Evolutionary conservation across 352 stramenopile species (phyloP).

Genomic region (Globisporangium viniferum): DNA sequence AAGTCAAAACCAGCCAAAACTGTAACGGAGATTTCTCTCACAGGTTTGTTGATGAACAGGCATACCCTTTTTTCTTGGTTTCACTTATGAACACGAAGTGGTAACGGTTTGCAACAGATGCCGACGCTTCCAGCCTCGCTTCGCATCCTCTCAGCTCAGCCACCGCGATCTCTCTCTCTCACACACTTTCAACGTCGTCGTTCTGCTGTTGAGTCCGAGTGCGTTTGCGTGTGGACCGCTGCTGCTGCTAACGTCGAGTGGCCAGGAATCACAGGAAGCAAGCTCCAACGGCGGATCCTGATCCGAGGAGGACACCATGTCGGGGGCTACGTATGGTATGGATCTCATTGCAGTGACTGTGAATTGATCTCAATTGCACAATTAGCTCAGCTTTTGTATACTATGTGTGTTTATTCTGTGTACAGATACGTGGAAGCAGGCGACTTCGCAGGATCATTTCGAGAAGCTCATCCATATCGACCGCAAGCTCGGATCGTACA

Average conservation of each 20-base stretch:
- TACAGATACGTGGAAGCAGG: conserved; percentile 67
- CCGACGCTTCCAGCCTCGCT: conserved; percentile 3
- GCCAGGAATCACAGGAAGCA: not conserved
- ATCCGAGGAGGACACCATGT: conserved; percentile 1
- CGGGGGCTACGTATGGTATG: conserved; percentile 27
- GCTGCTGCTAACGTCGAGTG: not conserved
- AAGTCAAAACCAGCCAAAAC: not conserved
- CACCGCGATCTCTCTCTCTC: not conserved
- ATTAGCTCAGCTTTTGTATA: not conserved
- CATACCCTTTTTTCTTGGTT: not conserved
- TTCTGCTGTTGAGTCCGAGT: not conserved
- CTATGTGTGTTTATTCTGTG: not conserved
- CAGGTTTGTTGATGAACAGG: not conserved
- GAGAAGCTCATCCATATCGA: conserved; percentile 53
- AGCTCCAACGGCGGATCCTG: not conserved
- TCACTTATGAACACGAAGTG: not conserved
- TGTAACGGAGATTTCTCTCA: not conserved
- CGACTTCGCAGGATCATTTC: conserved; percentile 65
- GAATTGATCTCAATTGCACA: not conserved
- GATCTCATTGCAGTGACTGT: not conserved
- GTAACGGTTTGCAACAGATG: conserved; percentile 1
- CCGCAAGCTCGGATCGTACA: conserved; percentile 41
- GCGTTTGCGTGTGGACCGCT: not conserved
- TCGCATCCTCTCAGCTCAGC: not conserved
- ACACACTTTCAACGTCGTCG: not conserved